These are phyloP conservation scores for Tylopilus sp. DNA, from an alignment of 1,284 basidiomycete genomes.

Conservation along the genomic window DNA sequence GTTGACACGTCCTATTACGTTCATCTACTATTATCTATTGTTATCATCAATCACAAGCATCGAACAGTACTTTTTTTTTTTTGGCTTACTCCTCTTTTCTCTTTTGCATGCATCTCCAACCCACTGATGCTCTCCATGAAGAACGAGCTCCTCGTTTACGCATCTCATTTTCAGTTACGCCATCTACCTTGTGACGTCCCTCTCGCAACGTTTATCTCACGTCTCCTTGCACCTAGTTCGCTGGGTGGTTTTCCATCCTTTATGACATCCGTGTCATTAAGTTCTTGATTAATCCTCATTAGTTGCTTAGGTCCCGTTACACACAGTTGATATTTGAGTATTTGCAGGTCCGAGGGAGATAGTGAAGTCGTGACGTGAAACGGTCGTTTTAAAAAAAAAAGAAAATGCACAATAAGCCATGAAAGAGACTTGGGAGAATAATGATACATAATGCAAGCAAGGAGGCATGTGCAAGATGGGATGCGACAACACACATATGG, in stretches of 20 bases:
- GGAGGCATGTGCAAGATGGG: no score
- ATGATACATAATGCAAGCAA: conserved; percentile 15
- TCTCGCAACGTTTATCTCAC: neutral
- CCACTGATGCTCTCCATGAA: conserved; percentile 13
- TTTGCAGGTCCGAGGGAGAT: neutral
- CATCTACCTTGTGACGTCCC: conserved; percentile 13
- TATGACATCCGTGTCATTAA: neutral
- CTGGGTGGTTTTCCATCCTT: neutral
- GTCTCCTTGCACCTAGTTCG: neutral
- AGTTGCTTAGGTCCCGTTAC: conserved; percentile 11
- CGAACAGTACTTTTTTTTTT: conserved; percentile 6
- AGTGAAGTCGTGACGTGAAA: neutral
- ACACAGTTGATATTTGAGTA: neutral
- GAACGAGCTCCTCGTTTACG: conserved; percentile 22
- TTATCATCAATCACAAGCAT: conserved; percentile 28
- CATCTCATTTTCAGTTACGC: conserved; percentile 11
- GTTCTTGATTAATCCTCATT: conserved; percentile 15
- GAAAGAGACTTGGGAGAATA: conserved; percentile 10
- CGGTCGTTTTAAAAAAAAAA: neutral
- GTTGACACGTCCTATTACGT: conserved; percentile 13
- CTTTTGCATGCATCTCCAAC: neutral
- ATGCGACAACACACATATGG: conserved; percentile 9
- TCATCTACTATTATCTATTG: conserved; percentile 33
- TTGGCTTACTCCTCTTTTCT: neutral
- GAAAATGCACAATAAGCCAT: neutral